These are phyloP conservation scores for Microdochium nivale DNA, from an alignment of 2,329 filamentous ascomycete species.

Conservation along the genomic window DNA sequence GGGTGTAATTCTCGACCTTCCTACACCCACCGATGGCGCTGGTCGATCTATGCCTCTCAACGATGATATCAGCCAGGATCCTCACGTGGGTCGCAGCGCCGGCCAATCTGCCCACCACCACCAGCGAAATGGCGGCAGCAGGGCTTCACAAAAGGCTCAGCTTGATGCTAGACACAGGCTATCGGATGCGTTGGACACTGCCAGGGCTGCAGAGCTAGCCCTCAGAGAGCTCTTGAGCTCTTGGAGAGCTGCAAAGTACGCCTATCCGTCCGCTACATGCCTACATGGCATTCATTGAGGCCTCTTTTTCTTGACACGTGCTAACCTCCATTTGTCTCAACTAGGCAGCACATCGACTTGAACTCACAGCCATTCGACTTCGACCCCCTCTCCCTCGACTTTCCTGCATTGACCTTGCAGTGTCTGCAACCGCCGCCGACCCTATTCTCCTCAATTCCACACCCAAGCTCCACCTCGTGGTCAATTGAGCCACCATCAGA, in stretches of 20 bases:
- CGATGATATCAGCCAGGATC: slow-evolving; percentile 21
- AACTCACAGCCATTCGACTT: slow-evolving; percentile 62
- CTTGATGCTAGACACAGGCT: slow-evolving; percentile 56
- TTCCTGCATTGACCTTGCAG: slow-evolving; percentile 74
- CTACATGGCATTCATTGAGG: background rate
- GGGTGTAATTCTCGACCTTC: slow-evolving; percentile 68
- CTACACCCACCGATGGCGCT: slow-evolving; percentile 34
- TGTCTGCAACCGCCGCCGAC: slow-evolving; percentile 75
- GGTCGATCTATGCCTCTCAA: slow-evolving; percentile 29
- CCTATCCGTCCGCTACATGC: slow-evolving; percentile 20
- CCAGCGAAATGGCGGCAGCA: slow-evolving; percentile 28
- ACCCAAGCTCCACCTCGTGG: slow-evolving; percentile 72
- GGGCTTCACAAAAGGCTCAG: slow-evolving; percentile 47
- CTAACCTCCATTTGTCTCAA: slow-evolving; percentile 3
- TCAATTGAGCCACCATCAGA: slow-evolving; percentile 67
- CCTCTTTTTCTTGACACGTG: slow-evolving; percentile 5
- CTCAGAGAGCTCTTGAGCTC: slow-evolving; percentile 75
- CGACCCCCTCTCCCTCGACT: slow-evolving; percentile 76
- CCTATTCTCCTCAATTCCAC: slow-evolving; percentile 71
- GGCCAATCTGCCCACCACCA: background rate
- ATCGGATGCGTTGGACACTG: slow-evolving; percentile 68
- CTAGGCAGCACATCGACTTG: slow-evolving; percentile 46
- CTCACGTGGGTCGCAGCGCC: slow-evolving; percentile 21
- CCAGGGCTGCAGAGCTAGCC: slow-evolving; percentile 75
- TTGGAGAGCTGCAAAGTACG: slow-evolving; percentile 74